Conservation (phyloP, 345 rosid genomes). For the Camelina hispida region DNA sequence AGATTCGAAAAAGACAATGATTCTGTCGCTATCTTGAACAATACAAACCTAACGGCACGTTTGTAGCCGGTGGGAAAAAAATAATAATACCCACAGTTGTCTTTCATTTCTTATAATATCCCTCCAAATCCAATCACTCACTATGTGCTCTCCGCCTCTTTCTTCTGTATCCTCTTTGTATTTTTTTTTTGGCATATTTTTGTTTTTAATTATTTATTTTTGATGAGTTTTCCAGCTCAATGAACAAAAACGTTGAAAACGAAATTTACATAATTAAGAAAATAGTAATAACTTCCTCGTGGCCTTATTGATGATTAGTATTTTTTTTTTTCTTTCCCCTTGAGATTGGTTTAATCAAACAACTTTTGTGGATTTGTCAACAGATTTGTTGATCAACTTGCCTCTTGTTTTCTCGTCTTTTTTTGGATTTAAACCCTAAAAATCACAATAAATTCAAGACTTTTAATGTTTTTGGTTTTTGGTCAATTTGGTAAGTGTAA, state of each 20-base stretch:
- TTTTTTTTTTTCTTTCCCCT: not conserved
- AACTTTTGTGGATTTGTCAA: slow-evolving; percentile 28
- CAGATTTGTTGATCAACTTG: slow-evolving; percentile 38
- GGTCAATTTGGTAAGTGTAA: slow-evolving; percentile 23
- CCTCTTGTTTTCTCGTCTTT: slow-evolving; percentile 23
- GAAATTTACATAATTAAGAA: slow-evolving; percentile 17
- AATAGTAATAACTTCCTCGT: too few relatives aligned
- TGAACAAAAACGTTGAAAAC: slow-evolving; percentile 40
- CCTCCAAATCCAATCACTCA: slow-evolving; percentile 22
- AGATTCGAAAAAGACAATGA: slow-evolving; percentile 32
- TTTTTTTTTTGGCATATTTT: slow-evolving; percentile 26
- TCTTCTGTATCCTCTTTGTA: slow-evolving; percentile 13
- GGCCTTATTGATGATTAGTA: slow-evolving; percentile 16
- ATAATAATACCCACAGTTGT: too few relatives aligned
- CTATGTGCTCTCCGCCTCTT: not conserved
- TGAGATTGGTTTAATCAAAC: slow-evolving; percentile 16
- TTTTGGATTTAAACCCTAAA: not conserved
- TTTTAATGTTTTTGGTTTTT: too few relatives aligned
- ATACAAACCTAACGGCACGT: slow-evolving; percentile 42
- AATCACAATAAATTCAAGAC: slow-evolving; percentile 7
- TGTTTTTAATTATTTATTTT: too few relatives aligned
- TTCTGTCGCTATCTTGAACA: slow-evolving; percentile 35
- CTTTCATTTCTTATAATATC: too few relatives aligned
- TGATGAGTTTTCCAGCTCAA: slow-evolving; percentile 42
- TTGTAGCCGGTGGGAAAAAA: slow-evolving; percentile 41